A percentile compares a stretch with the other conserved stretches of the same genome.
phyloP scores from a whole-genome alignment of 257 asterid genomes.

The Osmanthus fragrans region DNA sequence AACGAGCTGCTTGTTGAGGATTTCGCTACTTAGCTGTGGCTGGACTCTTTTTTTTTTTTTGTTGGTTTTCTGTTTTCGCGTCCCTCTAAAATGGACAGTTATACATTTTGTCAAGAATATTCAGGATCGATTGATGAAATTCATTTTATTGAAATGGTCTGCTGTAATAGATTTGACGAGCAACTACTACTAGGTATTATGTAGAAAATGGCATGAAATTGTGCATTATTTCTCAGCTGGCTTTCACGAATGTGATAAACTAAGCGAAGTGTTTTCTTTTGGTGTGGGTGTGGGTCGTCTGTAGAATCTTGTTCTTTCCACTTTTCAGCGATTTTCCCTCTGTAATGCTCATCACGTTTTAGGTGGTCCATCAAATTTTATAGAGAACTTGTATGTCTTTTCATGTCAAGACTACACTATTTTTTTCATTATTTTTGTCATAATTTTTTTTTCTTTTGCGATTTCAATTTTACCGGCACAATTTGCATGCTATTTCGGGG shows the following conservation, averaged over 20 bases:
- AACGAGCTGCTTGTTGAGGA: slow-evolving; percentile 21
- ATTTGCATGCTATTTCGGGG: no score
- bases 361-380: no score
- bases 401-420: no score
- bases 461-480: no score
- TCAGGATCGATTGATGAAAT: background rate
- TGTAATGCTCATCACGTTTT: no score
- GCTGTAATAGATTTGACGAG: background rate
- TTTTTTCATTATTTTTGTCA: no score
- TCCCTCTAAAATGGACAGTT: background rate
- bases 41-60: background rate
- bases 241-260: background rate
- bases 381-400: no score
- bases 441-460: no score
- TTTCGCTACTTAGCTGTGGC: slow-evolving; percentile 17
- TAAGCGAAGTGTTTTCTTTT: background rate
- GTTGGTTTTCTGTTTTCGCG: background rate
- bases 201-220: background rate
- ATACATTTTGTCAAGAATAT: background rate
- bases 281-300: no score
- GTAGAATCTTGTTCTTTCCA: no score
- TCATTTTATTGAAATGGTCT: background rate
- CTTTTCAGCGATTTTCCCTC: no score
- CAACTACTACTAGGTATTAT: background rate
- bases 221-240: background rate